These are phyloP conservation scores for Penicillium crystallinum DNA, from an alignment of 495 filamentous ascomycete genomes.

Conservation along the genomic window DNA sequence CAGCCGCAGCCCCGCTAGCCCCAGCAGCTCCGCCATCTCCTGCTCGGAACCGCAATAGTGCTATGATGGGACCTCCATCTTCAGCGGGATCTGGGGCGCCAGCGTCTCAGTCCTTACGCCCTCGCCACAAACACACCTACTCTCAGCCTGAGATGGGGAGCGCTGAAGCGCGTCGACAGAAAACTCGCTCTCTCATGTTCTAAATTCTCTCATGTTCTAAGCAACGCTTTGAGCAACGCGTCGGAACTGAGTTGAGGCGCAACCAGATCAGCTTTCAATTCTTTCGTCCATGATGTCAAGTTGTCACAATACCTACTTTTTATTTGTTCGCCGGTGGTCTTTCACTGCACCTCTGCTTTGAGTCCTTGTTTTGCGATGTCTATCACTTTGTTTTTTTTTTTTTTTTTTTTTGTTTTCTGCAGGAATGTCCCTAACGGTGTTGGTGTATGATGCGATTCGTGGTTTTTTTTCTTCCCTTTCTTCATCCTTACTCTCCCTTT, in stretches of 20 bases:
- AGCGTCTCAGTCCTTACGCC: constrained; percentile 24
- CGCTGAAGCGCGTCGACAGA: constrained; percentile 38
- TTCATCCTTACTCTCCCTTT: no score
- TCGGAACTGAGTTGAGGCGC: constrained; percentile 2
- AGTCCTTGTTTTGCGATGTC: constrained; percentile 4
- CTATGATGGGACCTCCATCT: constrained; percentile 20
- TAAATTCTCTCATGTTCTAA: constrained; percentile 44
- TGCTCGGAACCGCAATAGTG: constrained; percentile 21
- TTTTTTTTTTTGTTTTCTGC: constrained; percentile 5
- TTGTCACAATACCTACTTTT: constrained; percentile 27
- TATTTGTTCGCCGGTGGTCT: constrained; percentile 12
- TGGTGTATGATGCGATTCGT: constrained; percentile 23
- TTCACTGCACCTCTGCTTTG: constrained; percentile 5
- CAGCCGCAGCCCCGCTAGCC: constrained; percentile 7
- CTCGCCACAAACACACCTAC: constrained; percentile 40
- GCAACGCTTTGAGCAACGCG: neutral
- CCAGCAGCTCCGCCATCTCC: constrained; percentile 19
- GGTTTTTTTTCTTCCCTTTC: constrained; percentile 4
- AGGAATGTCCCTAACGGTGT: constrained; percentile 13
- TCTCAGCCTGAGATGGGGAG: constrained; percentile 40
- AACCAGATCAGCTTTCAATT: constrained; percentile 17
- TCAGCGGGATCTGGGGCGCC: constrained; percentile 26
- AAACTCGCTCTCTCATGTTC: constrained; percentile 44
- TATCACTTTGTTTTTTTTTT: neutral
- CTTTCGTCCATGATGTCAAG: constrained; percentile 27